Base-by-base conservation (phyloP, 1,284 basidiomycete species). In the Apiotrichum mycotoxinovorans region DNA sequence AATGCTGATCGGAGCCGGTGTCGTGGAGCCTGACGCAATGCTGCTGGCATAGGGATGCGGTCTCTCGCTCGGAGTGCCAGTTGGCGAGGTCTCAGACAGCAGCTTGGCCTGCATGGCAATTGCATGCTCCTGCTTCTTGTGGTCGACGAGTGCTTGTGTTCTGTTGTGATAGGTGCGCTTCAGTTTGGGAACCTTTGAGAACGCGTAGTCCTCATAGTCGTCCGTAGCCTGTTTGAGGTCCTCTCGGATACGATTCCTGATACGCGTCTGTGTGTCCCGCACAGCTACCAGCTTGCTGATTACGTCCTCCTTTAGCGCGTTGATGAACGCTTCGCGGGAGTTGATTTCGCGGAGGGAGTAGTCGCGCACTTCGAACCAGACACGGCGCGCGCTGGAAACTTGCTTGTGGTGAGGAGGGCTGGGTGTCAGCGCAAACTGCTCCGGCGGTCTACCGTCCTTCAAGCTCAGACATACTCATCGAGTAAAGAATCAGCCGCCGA, bases 271-370 rank as follows among this genome's bases (percentile, higher is more conserved):
- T 10, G 86, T 87, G 63, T 92, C 90, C 86, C 90, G 57, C 20
- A 60, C 34, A 30, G 79, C 67, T 26, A 81, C 80, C 45, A 94
- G 79, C 7, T 84, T 85, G 50, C 77, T 82, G 55, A 94, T 82
- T 20, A 90, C 84, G 70, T 91, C 88, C 43, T 81, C 75, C n/a
- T 79, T 81, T 45, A 94, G 77, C 9, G 86, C 85, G 33, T 80
- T 75, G 44, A 87, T 79, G 73, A 92, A 87, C 0, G 90, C 90
- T 58, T 85, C 83, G 64, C 88, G 82, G 10, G 86, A 83, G 65
- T 91, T 86, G n/a, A 86, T 84, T 80, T 95, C 91, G 86, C 78
- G 80, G 69, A 90, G 88, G 26, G 90, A 79, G 68, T 87, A 90
- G 66, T 93, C 91, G 50, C 88, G 81, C 15, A 92, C 83, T 73